phyloP scores from a whole-genome alignment of 768 basidiomycete genomes.

The Mycena vitilis region DNA sequence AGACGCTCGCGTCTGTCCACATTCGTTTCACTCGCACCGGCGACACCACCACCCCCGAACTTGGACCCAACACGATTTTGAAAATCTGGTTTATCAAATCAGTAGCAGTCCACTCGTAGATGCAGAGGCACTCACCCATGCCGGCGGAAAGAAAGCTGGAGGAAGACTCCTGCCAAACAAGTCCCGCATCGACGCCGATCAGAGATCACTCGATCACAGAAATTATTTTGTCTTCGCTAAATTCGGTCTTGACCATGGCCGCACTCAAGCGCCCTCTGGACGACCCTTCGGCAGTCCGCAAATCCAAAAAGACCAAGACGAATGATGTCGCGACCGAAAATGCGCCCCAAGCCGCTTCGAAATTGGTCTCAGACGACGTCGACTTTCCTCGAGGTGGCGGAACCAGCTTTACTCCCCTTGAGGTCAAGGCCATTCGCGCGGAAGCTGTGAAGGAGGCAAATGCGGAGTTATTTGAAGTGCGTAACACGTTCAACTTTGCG shows the following conservation, averaged over 20 bases:
- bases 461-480: slow-evolving; percentile 78
- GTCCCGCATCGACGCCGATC: slow-evolving; percentile 15
- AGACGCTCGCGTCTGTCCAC: slow-evolving; percentile 95
- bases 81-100: slow-evolving; percentile 60
- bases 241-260: slow-evolving; percentile 47
- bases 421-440: slow-evolving; percentile 86
- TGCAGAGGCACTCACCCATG: slow-evolving; percentile 46
- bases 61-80: slow-evolving; percentile 97
- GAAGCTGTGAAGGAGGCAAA: slow-evolving; percentile 90
- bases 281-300: slow-evolving; percentile 58
- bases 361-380: slow-evolving; percentile 71
- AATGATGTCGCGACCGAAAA: slow-evolving; percentile 39
- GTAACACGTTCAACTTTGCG: not conserved
- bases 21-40: slow-evolving; percentile 94
- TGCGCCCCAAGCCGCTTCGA: slow-evolving; percentile 49
- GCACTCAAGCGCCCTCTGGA: slow-evolving; percentile 74
- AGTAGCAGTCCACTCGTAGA: not conserved
- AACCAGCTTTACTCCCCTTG: slow-evolving; percentile 86
- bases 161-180: slow-evolving; percentile 1
- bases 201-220: slow-evolving; percentile 29
- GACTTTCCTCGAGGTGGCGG: slow-evolving; percentile 98
- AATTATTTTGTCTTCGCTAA: slow-evolving; percentile 36
- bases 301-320: slow-evolving; percentile 72
- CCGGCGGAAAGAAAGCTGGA: slow-evolving; percentile 4
- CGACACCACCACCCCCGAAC: slow-evolving; percentile 96